These are phyloP conservation scores for Pyrenochaeta sp. DNA, from an alignment of 2,329 filamentous ascomycete genomes.

Conservation along the genomic window DNA sequence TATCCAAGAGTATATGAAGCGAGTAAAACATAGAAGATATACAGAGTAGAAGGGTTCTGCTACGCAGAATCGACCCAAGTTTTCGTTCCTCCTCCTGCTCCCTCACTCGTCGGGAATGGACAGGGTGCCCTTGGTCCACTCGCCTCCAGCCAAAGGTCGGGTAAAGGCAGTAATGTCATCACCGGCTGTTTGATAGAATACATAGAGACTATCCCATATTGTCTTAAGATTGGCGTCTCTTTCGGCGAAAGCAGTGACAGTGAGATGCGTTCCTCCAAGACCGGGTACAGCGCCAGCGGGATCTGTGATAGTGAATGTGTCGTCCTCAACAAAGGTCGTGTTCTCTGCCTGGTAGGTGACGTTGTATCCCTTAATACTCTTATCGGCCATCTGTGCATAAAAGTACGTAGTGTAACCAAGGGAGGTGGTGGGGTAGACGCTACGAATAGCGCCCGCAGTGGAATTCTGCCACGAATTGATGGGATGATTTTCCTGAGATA, in stretches of 20 bases:
- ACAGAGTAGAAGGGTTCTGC: not conserved
- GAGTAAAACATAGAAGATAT: not conserved
- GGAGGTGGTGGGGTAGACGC: slow-evolving; percentile 49
- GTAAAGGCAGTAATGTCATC: slow-evolving; percentile 42
- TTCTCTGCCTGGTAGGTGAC: slow-evolving; percentile 50
- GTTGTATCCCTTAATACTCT: slow-evolving; percentile 50
- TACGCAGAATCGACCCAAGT: not conserved
- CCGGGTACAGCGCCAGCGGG: slow-evolving; percentile 36
- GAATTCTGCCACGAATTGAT: slow-evolving; percentile 51
- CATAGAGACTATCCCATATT: slow-evolving; percentile 38
- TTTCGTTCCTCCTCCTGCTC: not conserved
- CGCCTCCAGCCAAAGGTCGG: slow-evolving; percentile 28
- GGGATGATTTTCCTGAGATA: slow-evolving; percentile 42
- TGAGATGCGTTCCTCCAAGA: slow-evolving; percentile 51
- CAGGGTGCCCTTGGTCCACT: slow-evolving; percentile 38
- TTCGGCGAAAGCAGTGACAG: slow-evolving; percentile 44
- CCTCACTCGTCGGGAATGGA: slow-evolving; percentile 29
- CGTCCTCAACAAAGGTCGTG: slow-evolving; percentile 37
- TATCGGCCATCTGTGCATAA: slow-evolving; percentile 50
- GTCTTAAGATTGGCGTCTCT: slow-evolving; percentile 23
- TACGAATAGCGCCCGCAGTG: slow-evolving; percentile 34
- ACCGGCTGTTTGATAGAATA: slow-evolving; percentile 41
- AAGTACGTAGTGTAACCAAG: slow-evolving; percentile 54
- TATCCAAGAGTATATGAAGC: not conserved
- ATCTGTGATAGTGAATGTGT: slow-evolving; percentile 44